Evolutionary conservation across 78 protist genomes (phyloP).

Genomic region (Dictyostelium purpureum): DNA sequence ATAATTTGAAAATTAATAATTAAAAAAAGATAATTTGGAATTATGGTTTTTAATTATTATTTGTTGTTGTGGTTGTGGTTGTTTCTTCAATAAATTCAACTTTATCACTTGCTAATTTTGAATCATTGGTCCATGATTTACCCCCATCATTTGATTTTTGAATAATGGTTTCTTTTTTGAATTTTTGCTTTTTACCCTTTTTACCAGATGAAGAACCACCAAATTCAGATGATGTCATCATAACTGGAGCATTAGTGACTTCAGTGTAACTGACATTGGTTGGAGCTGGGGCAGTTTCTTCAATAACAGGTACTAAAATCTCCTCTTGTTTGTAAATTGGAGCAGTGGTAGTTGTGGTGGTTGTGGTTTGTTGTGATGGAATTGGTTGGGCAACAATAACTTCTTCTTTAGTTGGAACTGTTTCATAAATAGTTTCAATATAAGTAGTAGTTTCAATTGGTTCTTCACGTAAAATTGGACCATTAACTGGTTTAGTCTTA

Average conservation of each 20-base stretch:
- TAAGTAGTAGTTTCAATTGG: background rate
- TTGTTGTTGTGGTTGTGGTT: too few relatives aligned
- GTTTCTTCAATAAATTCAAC: background rate
- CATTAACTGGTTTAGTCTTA: background rate
- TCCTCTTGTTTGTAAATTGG: constrained; percentile 9
- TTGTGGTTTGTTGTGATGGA: background rate
- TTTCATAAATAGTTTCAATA: background rate
- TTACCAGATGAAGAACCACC: background rate
- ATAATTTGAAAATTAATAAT: too few relatives aligned
- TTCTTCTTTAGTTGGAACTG: background rate
- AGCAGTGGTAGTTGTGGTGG: background rate
- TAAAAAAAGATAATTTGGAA: too few relatives aligned
- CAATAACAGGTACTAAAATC: background rate
- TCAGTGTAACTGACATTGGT: background rate
- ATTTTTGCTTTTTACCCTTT: background rate
- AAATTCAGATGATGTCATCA: background rate
- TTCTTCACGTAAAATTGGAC: background rate
- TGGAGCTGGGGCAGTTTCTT: background rate
- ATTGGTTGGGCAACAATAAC: background rate
- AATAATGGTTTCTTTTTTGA: background rate
- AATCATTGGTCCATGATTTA: constrained; percentile 23
- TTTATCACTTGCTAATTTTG: background rate
- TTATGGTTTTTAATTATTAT: too few relatives aligned
- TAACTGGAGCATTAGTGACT: background rate
- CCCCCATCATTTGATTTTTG: constrained; percentile 13